Evolutionary conservation across 2,329 filamentous ascomycete species (phyloP).

Genomic region (Cladosporium cucumerinum): DNA sequence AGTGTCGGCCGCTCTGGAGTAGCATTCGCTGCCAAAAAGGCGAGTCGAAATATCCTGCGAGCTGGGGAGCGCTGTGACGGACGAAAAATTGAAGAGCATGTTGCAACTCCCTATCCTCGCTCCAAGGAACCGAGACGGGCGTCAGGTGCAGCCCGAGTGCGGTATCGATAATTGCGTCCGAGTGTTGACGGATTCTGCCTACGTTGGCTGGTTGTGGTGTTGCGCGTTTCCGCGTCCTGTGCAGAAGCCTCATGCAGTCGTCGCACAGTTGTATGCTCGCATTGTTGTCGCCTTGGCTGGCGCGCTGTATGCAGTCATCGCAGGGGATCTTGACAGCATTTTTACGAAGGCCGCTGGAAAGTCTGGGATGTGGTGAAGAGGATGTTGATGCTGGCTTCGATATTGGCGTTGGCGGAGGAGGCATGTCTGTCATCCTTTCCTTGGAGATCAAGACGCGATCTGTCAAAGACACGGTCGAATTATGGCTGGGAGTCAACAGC

Average conservation of each 20-base stretch:
- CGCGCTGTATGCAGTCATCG: slow-evolving; percentile 27
- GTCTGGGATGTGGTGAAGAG: neutral
- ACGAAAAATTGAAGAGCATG: slow-evolving; percentile 27
- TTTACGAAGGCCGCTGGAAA: neutral
- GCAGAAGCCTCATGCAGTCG: slow-evolving; percentile 22
- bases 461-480: neutral
- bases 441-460: neutral
- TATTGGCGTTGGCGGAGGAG: neutral
- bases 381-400: neutral
- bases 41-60: slow-evolving; percentile 28
- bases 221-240: slow-evolving; percentile 18
- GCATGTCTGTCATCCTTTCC: neutral
- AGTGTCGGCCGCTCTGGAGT: slow-evolving; percentile 22
- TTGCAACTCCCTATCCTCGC: slow-evolving; percentile 22
- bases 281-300: slow-evolving; percentile 20
- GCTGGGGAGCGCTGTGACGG: slow-evolving; percentile 24
- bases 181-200: slow-evolving; percentile 19
- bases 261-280: slow-evolving; percentile 21
- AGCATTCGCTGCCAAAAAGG: slow-evolving; percentile 29
- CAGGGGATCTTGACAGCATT: slow-evolving; percentile 23
- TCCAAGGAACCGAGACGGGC: slow-evolving; percentile 20
- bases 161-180: slow-evolving; percentile 23
- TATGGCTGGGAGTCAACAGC: neutral
- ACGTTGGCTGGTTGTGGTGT: slow-evolving; percentile 11
- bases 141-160: slow-evolving; percentile 20